These are phyloP conservation scores for Cladosporium sp. DNA, from an alignment of 2,329 filamentous ascomycete species.

Conservation along the genomic window DNA sequence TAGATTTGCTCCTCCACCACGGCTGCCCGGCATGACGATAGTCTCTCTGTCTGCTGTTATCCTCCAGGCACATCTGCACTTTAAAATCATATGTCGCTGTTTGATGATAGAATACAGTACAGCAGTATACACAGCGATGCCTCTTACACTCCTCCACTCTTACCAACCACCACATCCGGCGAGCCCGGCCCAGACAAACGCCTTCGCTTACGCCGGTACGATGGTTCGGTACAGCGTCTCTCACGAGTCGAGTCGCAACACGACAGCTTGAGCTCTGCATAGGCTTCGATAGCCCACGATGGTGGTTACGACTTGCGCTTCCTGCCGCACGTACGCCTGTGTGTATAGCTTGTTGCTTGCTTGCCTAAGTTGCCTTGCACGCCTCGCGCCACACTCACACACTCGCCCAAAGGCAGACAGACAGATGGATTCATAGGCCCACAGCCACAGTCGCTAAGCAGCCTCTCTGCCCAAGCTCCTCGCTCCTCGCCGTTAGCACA, in stretches of 20 bases:
- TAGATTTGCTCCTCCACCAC: not conserved
- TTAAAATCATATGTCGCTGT: not conserved
- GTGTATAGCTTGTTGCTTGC: not conserved
- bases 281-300: constrained; percentile 3
- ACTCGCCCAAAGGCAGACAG: not conserved
- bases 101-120: not conserved
- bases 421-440: not conserved
- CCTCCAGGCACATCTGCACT: not conserved
- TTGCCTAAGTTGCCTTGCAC: not conserved
- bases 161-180: not conserved
- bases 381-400: constrained; percentile 3
- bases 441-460: constrained; percentile 9
- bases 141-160: not conserved
- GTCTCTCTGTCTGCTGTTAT: not conserved
- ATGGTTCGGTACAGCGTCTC: not conserved
- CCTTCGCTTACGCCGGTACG: not conserved
- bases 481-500: constrained; percentile 12
- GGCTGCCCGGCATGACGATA: not conserved
- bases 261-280: constrained; percentile 9
- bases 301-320: not conserved
- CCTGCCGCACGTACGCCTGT: not conserved
- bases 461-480: constrained; percentile 10
- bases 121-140: not conserved
- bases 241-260: not conserved
- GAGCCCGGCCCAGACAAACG: not conserved